phyloP scores from a whole-genome alignment of 306 rosid genomes.

The Oemleria cerasiformis region DNA sequence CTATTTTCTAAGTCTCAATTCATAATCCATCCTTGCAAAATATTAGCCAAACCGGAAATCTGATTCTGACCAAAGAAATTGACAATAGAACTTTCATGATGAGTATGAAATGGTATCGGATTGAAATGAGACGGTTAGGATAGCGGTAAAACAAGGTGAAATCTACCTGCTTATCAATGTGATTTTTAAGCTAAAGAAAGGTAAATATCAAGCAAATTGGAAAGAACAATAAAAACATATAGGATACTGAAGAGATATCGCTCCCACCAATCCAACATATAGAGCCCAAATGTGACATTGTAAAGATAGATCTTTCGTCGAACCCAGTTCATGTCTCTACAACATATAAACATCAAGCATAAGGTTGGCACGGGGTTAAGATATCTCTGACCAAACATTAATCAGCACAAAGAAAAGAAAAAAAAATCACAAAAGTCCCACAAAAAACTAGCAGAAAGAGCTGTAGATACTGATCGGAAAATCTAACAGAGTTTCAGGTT shows the following conservation, averaged over 20 bases:
- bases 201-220: background rate
- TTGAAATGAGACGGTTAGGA: no score
- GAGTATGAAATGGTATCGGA: no score
- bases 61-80: no score
- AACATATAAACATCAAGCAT: constrained; percentile 23
- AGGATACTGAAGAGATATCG: constrained; percentile 89
- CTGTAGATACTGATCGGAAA: background rate
- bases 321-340: constrained; percentile 69
- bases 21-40: background rate
- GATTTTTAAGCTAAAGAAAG: background rate
- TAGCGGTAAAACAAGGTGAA: no score
- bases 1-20: no score
- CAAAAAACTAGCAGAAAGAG: background rate
- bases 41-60: no score
- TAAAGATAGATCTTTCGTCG: constrained; percentile 82
- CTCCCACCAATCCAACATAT: constrained; percentile 98
- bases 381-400: background rate
- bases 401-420: background rate
- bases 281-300: constrained; percentile 96
- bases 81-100: no score
- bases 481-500: background rate
- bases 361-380: background rate
- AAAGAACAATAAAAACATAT: background rate
- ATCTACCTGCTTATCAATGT: background rate
- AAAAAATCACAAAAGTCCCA: background rate